phyloP scores from a whole-genome alignment of 139 green algal genomes.

The Chlamydomonas sp. region DNA sequence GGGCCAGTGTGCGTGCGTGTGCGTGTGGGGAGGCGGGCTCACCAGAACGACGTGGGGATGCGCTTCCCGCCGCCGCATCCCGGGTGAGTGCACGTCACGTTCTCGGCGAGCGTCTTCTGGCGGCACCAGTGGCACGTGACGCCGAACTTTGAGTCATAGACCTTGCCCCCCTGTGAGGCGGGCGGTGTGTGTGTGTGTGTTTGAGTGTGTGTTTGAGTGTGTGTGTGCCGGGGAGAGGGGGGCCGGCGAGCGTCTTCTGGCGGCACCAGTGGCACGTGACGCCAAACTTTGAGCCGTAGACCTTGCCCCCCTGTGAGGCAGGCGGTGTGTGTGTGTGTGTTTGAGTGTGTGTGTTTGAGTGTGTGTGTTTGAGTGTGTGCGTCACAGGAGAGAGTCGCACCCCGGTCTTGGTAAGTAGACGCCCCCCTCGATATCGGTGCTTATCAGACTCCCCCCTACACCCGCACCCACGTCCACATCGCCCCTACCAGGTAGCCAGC shows the following conservation, averaged over 20 bases:
- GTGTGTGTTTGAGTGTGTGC: too few species aligned
- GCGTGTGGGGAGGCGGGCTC: conserved; percentile 2
- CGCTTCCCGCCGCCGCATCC: conserved; percentile 43
- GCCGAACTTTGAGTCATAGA: conserved; percentile 67
- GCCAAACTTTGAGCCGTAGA: conserved; percentile 66
- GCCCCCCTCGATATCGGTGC: too few species aligned
- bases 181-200: too few species aligned
- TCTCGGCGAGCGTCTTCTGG: conserved; percentile 75
- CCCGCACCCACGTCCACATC: too few species aligned
- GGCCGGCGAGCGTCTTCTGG: conserved; percentile 73
- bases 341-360: too few species aligned
- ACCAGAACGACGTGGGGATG: conserved; percentile 67
- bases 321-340: too few species aligned
- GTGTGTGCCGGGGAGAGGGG: too few species aligned
- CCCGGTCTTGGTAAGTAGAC: too few species aligned
- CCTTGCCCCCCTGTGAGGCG: conserved; percentile 47
- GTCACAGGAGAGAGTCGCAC: too few species aligned
- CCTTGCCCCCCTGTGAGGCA: conserved; percentile 46
- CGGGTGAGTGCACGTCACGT: conserved; percentile 59
- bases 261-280: conserved; percentile 75
- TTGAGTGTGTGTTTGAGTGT: neutral
- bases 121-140: conserved; percentile 80
- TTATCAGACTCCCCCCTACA: too few species aligned
- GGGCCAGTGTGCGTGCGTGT: conserved; percentile 45
- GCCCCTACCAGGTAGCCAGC: too few species aligned